phyloP scores from a whole-genome alignment of 2,329 filamentous ascomycete genomes.

The Neonectria hederae region DNA sequence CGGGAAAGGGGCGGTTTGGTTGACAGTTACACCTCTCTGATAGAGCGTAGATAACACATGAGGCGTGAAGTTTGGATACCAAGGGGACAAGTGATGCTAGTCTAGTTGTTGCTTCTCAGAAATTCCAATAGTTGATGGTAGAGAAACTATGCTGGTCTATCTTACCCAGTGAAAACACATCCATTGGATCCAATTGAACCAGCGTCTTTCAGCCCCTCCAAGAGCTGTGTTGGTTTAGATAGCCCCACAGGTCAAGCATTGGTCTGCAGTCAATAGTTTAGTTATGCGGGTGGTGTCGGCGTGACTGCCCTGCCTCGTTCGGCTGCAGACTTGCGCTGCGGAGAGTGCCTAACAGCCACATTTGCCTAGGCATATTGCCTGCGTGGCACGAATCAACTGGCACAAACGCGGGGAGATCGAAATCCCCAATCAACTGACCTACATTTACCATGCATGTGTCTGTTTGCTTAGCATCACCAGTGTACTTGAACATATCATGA shows the following conservation, averaged over 20 bases:
- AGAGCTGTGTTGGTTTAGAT: background rate
- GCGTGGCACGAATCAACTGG: no score
- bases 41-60: background rate
- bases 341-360: no score
- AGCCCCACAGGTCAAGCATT: background rate
- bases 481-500: no score
- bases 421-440: no score
- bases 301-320: background rate
- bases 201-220: background rate
- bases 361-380: no score
- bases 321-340: no score
- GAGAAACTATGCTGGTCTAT: no score
- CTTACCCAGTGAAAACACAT: background rate
- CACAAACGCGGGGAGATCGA: no score
- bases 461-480: no score
- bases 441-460: no score
- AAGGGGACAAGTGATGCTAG: background rate
- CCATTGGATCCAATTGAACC: background rate
- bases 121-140: background rate
- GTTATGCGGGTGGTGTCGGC: background rate
- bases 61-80: background rate
- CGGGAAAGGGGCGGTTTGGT: background rate
- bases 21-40: background rate
- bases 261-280: background rate
- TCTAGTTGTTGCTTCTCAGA: background rate